phyloP scores from a whole-genome alignment of 768 basidiomycete species.

The Boletus coccyginus region DNA sequence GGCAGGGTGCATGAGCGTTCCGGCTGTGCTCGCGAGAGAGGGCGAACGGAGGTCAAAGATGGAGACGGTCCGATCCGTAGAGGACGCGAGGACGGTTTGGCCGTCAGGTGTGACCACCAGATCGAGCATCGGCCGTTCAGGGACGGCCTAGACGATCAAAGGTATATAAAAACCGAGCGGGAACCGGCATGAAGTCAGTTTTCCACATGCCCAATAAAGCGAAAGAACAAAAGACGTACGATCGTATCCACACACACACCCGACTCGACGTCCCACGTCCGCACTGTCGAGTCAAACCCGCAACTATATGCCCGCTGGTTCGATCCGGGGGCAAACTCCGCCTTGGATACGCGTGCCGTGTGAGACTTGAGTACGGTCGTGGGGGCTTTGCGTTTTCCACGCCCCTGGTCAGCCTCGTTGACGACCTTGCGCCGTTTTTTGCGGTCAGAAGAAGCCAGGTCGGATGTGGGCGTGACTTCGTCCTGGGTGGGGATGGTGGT shows the following conservation, averaged over 20 bases:
- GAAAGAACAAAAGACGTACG: conserved; percentile 33
- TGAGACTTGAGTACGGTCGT: conserved; percentile 77
- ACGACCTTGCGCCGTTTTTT: conserved; percentile 65
- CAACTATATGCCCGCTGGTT: conserved; percentile 60
- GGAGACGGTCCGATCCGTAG: conserved; percentile 72
- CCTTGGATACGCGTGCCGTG: conserved; percentile 75
- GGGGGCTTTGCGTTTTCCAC: conserved; percentile 64
- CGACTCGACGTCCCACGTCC: conserved; percentile 81
- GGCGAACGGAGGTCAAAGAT: conserved; percentile 64
- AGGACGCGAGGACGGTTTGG: conserved; percentile 53
- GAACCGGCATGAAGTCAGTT: not conserved
- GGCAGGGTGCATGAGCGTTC: conserved; percentile 56
- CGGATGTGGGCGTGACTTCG: conserved; percentile 43
- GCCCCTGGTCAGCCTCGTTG: conserved; percentile 28
- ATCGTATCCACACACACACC: conserved; percentile 71
- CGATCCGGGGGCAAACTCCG: conserved; percentile 48
- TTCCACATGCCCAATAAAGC: not conserved
- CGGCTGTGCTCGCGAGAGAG: conserved; percentile 34
- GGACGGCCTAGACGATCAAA: conserved; percentile 46
- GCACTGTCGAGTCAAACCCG: conserved; percentile 88
- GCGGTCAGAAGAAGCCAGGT: conserved; percentile 13
- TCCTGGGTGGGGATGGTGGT: conserved; percentile 58
- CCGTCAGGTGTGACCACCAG: conserved; percentile 48
- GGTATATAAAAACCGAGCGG: not conserved
- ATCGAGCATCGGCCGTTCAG: conserved; percentile 75